Evolutionary conservation across 768 basidiomycete genomes (phyloP).

Genomic region (Gautieria morchelliformis): DNA sequence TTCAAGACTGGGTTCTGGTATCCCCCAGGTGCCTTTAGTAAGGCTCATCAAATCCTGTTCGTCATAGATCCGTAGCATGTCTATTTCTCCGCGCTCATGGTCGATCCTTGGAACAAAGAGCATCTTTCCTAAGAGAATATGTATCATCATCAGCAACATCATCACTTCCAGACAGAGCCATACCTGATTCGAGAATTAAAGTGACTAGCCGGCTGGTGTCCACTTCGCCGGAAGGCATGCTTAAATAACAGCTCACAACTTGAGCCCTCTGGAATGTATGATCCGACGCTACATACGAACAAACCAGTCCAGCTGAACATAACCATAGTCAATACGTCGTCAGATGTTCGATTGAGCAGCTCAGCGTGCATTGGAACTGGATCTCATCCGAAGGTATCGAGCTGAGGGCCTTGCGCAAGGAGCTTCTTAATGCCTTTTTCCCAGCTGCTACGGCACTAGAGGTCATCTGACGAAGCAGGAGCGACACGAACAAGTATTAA

Average conservation of each 20-base stretch:
- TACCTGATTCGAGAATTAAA: constrained; percentile 47
- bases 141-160: too few relatives aligned
- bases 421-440: constrained; percentile 47
- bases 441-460: background rate
- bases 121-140: constrained; percentile 38
- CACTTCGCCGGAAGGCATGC: constrained; percentile 67
- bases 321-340: constrained; percentile 15
- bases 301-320: constrained; percentile 4
- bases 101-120: constrained; percentile 64
- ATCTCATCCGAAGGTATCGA: constrained; percentile 34
- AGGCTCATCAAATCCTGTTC: constrained; percentile 48
- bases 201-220: constrained; percentile 45
- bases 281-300: constrained; percentile 31
- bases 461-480: background rate
- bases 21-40: constrained; percentile 62
- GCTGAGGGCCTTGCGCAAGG: constrained; percentile 35
- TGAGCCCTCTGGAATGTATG: constrained; percentile 42
- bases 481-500: too few relatives aligned
- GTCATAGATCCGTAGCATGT: constrained; percentile 53
- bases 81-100: constrained; percentile 42
- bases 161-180: constrained; percentile 11
- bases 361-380: constrained; percentile 48
- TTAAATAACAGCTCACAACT: constrained; percentile 65
- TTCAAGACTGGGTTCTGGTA: constrained; percentile 49
- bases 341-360: constrained; percentile 4